Evolutionary conservation across 176 grass and related monocot genomes (phyloP).

Genomic region (Bothriochloa decipiens): DNA sequence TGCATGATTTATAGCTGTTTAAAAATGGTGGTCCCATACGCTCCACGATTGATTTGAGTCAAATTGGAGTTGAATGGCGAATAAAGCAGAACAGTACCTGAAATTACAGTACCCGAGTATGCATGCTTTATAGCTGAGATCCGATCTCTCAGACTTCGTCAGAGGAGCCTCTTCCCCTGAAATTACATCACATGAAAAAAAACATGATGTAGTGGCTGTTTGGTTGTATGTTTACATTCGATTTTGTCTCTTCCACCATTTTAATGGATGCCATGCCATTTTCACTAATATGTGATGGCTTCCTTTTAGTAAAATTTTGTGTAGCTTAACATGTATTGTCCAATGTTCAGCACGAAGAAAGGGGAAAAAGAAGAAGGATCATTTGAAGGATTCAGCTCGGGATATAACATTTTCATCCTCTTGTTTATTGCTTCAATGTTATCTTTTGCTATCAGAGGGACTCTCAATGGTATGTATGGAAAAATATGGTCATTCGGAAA

Average conservation of each 20-base stretch:
- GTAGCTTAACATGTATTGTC: slow-evolving; percentile 23
- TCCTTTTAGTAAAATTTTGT: slow-evolving; percentile 14
- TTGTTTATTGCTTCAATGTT: slow-evolving; percentile 81
- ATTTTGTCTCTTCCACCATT: background rate
- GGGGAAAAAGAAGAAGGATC: slow-evolving; percentile 96
- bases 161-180: background rate
- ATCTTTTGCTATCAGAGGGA: slow-evolving; percentile 92
- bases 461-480: slow-evolving; percentile 75
- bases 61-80: background rate
- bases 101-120: background rate
- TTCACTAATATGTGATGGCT: slow-evolving; percentile 30
- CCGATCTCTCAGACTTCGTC: background rate
- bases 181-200: slow-evolving; percentile 34
- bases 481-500: background rate
- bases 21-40: background rate
- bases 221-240: background rate
- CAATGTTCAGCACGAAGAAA: slow-evolving; percentile 65
- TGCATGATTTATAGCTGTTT: slow-evolving; percentile 14
- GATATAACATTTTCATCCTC: slow-evolving; percentile 67
- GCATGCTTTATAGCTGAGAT: background rate
- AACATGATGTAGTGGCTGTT: background rate
- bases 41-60: background rate
- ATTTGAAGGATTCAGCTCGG: slow-evolving; percentile 61
- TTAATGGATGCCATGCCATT: background rate
- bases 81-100: background rate